Conservation (phyloP, 2,329 filamentous ascomycete species). For the Bipolaris oryzae region DNA sequence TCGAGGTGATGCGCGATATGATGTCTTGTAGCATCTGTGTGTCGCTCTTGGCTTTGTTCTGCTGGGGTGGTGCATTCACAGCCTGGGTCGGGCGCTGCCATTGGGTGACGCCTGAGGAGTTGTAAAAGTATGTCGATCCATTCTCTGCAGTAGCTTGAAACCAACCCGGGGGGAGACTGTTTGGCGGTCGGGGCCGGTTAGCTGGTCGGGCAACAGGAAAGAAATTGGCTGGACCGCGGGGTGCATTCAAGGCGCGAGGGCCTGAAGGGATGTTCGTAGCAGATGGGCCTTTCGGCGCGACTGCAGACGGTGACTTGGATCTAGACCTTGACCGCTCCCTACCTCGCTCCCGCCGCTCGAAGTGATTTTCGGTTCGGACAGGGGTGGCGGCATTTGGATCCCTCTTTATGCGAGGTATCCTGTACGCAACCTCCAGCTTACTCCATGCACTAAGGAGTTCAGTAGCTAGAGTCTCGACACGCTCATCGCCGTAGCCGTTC, state of each 20-base stretch:
- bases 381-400: constrained; percentile 65
- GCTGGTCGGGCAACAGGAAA: constrained; percentile 60
- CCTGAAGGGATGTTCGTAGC: constrained; percentile 51
- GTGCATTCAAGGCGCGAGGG: constrained; percentile 59
- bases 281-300: constrained; percentile 48
- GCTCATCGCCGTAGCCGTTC: constrained; percentile 70
- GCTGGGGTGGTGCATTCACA: constrained; percentile 64
- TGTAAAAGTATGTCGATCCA: constrained; percentile 86
- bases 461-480: constrained; percentile 73
- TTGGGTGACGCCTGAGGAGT: constrained; percentile 71
- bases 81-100: constrained; percentile 80
- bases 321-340: constrained; percentile 57
- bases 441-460: constrained; percentile 83
- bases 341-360: constrained; percentile 61
- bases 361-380: constrained; percentile 59
- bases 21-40: constrained; percentile 77
- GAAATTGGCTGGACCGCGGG: constrained; percentile 57
- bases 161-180: constrained; percentile 80
- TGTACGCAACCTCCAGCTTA: constrained; percentile 86
- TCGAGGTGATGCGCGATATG: constrained; percentile 77
- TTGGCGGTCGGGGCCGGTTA: constrained; percentile 59
- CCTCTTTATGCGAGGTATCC: constrained; percentile 88
- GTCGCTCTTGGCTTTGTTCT: constrained; percentile 69
- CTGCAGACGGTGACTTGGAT: constrained; percentile 53
- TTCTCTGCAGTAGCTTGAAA: constrained; percentile 70